Evolutionary conservation across 2,329 filamentous ascomycete genomes (phyloP).

Genomic region (Cephalotrichum gorgonifer): DNA sequence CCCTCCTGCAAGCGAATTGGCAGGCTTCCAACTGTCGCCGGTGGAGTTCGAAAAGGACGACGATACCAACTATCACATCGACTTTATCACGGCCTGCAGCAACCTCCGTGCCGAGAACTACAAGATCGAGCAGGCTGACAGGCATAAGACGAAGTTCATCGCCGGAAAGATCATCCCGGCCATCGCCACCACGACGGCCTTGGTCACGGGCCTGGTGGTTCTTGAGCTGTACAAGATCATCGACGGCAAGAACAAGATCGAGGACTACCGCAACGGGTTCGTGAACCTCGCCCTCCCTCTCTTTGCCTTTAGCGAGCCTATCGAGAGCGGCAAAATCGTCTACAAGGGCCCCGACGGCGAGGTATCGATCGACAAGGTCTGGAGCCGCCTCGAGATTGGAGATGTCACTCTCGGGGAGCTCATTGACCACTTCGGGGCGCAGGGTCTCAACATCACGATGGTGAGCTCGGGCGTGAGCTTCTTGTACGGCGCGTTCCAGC

Average conservation of each 20-base stretch:
- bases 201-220: conserved; percentile 88
- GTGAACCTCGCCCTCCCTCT: conserved; percentile 93
- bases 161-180: conserved; percentile 98
- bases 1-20: conserved; percentile 68
- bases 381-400: conserved; percentile 90
- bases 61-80: conserved; percentile 95
- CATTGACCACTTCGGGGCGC: conserved; percentile 67
- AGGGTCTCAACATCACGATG: conserved; percentile 80
- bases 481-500: conserved; percentile 89
- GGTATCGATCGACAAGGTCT: conserved; percentile 87
- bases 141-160: conserved; percentile 99
- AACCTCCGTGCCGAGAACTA: conserved; percentile 97
- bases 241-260: conserved; percentile 90
- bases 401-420: conserved; percentile 81
- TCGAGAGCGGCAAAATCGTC: conserved; percentile 83
- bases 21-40: conserved; percentile 79
- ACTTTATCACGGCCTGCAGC: conserved; percentile 96
- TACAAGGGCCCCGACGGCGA: conserved; percentile 73
- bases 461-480: conserved; percentile 94
- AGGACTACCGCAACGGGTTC: conserved; percentile 99
- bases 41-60: conserved; percentile 99
- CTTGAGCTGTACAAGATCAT: conserved; percentile 94
- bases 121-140: conserved; percentile 84
- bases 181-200: conserved; percentile 91
- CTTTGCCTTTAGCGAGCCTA: conserved; percentile 96